Evolutionary conservation across 345 rosid species (phyloP).

Genomic region (Rhodamnia argentea): DNA sequence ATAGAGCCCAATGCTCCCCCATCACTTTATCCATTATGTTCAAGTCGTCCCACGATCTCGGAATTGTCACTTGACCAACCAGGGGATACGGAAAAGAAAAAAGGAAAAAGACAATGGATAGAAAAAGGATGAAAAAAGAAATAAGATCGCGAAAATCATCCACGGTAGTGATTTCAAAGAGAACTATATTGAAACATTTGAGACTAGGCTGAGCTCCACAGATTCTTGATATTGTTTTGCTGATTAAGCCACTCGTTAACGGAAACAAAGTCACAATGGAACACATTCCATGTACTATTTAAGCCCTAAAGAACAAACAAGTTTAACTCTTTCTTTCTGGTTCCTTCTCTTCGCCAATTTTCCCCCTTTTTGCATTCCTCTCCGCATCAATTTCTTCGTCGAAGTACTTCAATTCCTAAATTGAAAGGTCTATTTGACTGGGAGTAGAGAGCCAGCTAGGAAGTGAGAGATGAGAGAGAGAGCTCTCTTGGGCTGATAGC

Average conservation of each 20-base stretch:
- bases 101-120: no score
- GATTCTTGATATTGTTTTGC: not conserved
- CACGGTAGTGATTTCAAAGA: not conserved
- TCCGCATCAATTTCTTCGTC: not conserved
- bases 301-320: not conserved
- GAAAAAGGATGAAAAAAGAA: no score
- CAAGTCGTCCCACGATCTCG: no score
- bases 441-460: constrained; percentile 54
- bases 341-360: not conserved
- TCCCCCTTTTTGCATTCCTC: not conserved
- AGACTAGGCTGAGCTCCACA: not conserved
- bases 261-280: not conserved
- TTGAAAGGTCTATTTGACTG: constrained; percentile 1
- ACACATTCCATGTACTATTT: not conserved
- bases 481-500: constrained; percentile 69
- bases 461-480: constrained; percentile 68
- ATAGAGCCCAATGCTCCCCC: no score
- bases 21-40: no score
- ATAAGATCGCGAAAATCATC: not conserved
- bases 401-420: not conserved
- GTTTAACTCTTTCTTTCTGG: not conserved
- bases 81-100: no score
- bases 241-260: not conserved
- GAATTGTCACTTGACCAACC: no score
- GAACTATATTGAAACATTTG: not conserved